These are phyloP conservation scores for Albifimbria verrucaria DNA, from an alignment of 2,329 filamentous ascomycete genomes.

Conservation along the genomic window DNA sequence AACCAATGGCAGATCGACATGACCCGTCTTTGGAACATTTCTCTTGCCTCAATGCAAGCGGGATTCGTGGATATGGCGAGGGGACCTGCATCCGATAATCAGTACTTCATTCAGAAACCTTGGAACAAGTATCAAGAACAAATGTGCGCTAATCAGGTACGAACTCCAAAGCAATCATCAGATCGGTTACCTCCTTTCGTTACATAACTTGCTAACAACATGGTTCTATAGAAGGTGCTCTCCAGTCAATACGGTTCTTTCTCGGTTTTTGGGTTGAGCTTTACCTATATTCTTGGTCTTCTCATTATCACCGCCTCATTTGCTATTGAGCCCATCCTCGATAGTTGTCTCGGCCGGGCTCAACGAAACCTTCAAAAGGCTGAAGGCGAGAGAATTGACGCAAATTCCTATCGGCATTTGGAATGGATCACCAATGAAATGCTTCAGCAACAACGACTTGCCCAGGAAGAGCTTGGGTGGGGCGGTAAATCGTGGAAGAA, in stretches of 20 bases:
- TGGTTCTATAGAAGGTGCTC: background rate
- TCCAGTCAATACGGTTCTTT: background rate
- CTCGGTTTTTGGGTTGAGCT: background rate
- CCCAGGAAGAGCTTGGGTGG: background rate
- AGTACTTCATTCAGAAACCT: background rate
- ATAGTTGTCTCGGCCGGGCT: background rate
- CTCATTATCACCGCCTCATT: background rate
- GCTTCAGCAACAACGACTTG: background rate
- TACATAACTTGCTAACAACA: too few relatives aligned
- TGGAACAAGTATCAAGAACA: background rate
- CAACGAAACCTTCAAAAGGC: background rate
- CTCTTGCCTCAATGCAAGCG: background rate
- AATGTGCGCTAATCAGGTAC: background rate
- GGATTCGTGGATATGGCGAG: background rate
- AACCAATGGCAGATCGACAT: background rate
- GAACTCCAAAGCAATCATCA: background rate
- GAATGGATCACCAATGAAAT: background rate
- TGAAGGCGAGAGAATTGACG: background rate
- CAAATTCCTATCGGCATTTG: background rate
- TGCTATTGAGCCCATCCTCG: background rate
- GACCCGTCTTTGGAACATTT: background rate
- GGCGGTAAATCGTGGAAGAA: background rate
- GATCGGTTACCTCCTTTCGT: too few relatives aligned
- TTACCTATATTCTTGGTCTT: background rate
- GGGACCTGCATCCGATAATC: background rate